phyloP scores from a whole-genome alignment of 345 rosid species.

The Sonneratia alba region DNA sequence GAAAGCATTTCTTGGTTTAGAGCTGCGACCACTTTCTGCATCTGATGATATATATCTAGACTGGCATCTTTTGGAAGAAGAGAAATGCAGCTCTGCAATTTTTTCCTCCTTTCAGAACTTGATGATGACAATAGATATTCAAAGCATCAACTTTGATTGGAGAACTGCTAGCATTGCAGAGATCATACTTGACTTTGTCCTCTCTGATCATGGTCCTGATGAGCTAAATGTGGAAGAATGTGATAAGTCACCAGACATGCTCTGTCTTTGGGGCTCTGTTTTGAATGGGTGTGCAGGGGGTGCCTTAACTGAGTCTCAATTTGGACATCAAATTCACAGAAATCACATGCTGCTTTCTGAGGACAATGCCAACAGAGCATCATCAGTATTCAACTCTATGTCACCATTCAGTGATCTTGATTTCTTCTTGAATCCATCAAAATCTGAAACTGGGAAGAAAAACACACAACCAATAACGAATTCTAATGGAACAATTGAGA shows the following conservation, averaged over 20 bases:
- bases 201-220: conserved; percentile 34
- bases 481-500: conserved; percentile 17
- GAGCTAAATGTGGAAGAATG: conserved; percentile 23
- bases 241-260: conserved; percentile 28
- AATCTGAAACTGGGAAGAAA: conserved; percentile 32
- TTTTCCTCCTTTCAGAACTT: conserved; percentile 22
- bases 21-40: conserved; percentile 42
- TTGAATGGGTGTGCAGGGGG: conserved; percentile 17
- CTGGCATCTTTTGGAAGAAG: conserved; percentile 67
- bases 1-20: conserved; percentile 32
- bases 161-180: conserved; percentile 30
- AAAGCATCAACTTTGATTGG: conserved; percentile 24
- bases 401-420: conserved; percentile 68
- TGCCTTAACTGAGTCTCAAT: conserved; percentile 21
- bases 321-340: conserved; percentile 21
- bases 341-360: conserved; percentile 21
- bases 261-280: conserved; percentile 21
- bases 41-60: conserved; percentile 82
- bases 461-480: conserved; percentile 19
- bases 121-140: conserved; percentile 29
- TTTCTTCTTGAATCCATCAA: conserved; percentile 77
- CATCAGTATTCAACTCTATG: conserved; percentile 49
- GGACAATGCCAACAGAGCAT: conserved; percentile 32
- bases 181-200: conserved; percentile 42
- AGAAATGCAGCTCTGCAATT: conserved; percentile 26